Base-by-base conservation (phyloP, 495 filamentous ascomycete genomes). In the Lepidopterella palustris region DNA sequence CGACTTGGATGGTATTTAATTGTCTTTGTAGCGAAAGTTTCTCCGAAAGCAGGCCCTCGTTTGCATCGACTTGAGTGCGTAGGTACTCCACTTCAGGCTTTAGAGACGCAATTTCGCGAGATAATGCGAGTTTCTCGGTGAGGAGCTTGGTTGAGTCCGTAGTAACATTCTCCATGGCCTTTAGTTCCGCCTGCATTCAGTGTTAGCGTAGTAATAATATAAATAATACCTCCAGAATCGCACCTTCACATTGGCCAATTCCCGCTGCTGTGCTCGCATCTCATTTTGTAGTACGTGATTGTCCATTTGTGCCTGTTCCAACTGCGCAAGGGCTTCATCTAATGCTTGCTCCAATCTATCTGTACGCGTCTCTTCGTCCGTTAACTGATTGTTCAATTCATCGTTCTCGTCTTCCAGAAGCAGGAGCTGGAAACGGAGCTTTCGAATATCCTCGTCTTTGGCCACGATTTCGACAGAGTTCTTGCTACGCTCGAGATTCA, bases 61-160 rank as follows among this genome's bases (percentile, higher is more conserved):
- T 78, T 24, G 82, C 81, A 15, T 78, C 73, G 23, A 82, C 79
- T 70, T 95, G 88, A 1, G 84, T 80, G 59, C 82, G 80, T 11
- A 95, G 76, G 66, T 89, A 85, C 53, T 95, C 89, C 6, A 95
- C 61, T 68, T 96, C 91, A 31, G 86, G 84, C 64, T 86, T 87
- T 45, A 92, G 65, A 24, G 76, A 73, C 24, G 84, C 77, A 8
- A 96, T 68, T 64, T 95, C 88, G 32, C 87, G 84, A 20, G 82
- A 76, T 20, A 97, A 77, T 1, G 82, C 79, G 9, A 87, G 73
- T 66, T 95, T 96, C 61, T 93, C 90, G 10, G 85, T 80, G 49
- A 92, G 75, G 4, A 91, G 51, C 51, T 86, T 87, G 28, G 84
- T 80, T 3, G 86, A 84, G 65, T 87, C 84, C 42, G 83, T 81